phyloP scores from a whole-genome alignment of 345 rosid species.

The Erucastrum elatum region DNA sequence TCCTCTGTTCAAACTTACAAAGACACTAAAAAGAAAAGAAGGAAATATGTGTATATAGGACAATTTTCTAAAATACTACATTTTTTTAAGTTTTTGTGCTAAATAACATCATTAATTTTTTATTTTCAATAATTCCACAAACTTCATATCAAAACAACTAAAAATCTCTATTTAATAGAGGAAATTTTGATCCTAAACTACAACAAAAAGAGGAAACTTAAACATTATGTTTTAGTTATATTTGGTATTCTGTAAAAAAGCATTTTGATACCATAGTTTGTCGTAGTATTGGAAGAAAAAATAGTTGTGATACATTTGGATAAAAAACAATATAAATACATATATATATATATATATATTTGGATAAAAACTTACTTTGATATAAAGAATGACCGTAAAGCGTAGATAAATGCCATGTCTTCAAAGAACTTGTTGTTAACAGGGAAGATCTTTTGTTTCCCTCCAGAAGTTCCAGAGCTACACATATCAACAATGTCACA shows the following conservation, averaged over 20 bases:
- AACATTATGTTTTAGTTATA: too few species aligned
- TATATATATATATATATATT: too few species aligned
- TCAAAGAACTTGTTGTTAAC: slow-evolving; percentile 1
- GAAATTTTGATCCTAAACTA: too few species aligned
- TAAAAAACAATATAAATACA: too few species aligned
- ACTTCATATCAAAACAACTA: not conserved
- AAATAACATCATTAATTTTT: not conserved
- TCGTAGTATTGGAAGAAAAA: not conserved
- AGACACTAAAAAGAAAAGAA: not conserved
- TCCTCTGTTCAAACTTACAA: not conserved
- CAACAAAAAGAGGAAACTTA: too few species aligned
- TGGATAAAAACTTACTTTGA: not conserved
- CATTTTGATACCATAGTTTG: not conserved
- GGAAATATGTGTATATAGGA: not conserved
- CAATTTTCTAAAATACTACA: not conserved
- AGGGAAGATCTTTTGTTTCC: not conserved
- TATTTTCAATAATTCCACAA: not conserved
- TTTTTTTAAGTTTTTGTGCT: not conserved
- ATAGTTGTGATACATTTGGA: not conserved
- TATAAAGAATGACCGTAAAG: not conserved
- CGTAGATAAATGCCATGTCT: not conserved
- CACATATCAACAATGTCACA: not conserved
- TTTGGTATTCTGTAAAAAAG: not conserved
- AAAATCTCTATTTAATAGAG: too few species aligned
- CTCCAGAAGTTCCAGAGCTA: slow-evolving; percentile 9